These are phyloP conservation scores for Pholiota conissans DNA, from an alignment of 768 basidiomycete species.

Conservation along the genomic window DNA sequence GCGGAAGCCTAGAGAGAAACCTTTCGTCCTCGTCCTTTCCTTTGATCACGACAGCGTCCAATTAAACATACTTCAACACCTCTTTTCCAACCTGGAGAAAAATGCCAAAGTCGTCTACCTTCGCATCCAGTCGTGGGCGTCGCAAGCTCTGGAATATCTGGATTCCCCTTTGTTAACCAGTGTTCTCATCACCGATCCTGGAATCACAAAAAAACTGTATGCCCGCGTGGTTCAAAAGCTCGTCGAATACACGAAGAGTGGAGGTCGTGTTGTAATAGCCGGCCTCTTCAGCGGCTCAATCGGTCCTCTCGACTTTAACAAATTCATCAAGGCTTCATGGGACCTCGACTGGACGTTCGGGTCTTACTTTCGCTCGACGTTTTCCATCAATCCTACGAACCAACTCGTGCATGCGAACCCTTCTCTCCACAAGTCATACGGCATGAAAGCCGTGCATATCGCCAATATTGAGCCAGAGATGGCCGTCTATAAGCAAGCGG, in stretches of 20 bases:
- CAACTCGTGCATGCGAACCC: slow-evolving; percentile 29
- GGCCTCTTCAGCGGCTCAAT: slow-evolving; percentile 33
- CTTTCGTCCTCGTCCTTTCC: slow-evolving; percentile 31
- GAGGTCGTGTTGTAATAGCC: slow-evolving; percentile 38
- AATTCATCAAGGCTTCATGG: slow-evolving; percentile 30
- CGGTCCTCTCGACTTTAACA: slow-evolving; percentile 20
- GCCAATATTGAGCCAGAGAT: slow-evolving; percentile 27
- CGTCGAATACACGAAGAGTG: slow-evolving; percentile 35
- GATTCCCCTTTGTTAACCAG: slow-evolving; percentile 25
- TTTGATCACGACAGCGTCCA: slow-evolving; percentile 22
- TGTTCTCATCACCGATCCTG: slow-evolving; percentile 38
- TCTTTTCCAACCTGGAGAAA: slow-evolving; percentile 25
- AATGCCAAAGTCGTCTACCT: slow-evolving; percentile 23
- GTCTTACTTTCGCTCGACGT: slow-evolving; percentile 39
- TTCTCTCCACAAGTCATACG: slow-evolving; percentile 29
- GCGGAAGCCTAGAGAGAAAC: not conserved
- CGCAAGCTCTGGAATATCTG: slow-evolving; percentile 24
- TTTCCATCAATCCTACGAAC: slow-evolving; percentile 30
- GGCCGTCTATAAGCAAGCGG: slow-evolving; percentile 32
- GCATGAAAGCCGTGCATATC: slow-evolving; percentile 43
- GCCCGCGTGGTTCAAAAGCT: slow-evolving; percentile 26
- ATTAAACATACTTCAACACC: slow-evolving; percentile 24
- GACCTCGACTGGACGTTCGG: slow-evolving; percentile 38
- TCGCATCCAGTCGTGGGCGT: slow-evolving; percentile 4
- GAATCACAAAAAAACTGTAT: slow-evolving; percentile 25